Evolutionary conservation across 768 basidiomycete species (phyloP), one percentile per base, ranked within the genome.

Genomic region (Xanthoconium stramineum): DNA sequence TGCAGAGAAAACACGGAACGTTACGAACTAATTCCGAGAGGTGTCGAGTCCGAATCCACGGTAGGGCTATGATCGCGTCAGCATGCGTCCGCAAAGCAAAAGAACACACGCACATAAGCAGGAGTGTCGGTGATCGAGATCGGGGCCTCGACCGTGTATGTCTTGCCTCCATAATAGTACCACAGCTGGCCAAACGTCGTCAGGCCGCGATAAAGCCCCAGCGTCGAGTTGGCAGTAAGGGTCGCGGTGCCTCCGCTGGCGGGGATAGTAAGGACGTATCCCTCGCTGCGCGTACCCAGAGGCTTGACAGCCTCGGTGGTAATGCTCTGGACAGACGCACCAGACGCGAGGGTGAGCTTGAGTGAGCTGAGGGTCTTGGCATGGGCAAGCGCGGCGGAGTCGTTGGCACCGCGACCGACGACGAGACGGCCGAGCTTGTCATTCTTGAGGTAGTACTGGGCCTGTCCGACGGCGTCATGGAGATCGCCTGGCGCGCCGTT

Each of bases 161-260:
- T 72, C 49, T 55, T 53, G 0, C 57, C 70, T 5, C 46, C 39
- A 39, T 69, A 59, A 20, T 72, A 66, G 57, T 80, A 85, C 73
- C 80, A 82, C 15, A 85, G 59, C 63, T 83, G 81, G 19, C 71
- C 66, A 61, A 85, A 85, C 2, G 83, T 84, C 5, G 80, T 77
- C 48, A 85, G 58, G 0, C 84, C 84, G 28, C 83, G 70, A 12
- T 77, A 73, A 6, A 84, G 63, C 0, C 84, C 83, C 15, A 84
- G 61, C 0, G 79, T 75, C 28, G 77, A 76, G 46, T 75, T 76
- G 11, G 83, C 80, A 0, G 53, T 62, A 13, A 85, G 60, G 0
- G 59, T 69, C 2, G 77, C 82, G 0, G 52, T 38, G 0, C 63
- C 49, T 5, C 75, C 78, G 30, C 77, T 65, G 1, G 60, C 55